These are phyloP conservation scores for Gossypium longicalyx DNA, from an alignment of 345 rosid genomes.

Conservation along the genomic window DNA sequence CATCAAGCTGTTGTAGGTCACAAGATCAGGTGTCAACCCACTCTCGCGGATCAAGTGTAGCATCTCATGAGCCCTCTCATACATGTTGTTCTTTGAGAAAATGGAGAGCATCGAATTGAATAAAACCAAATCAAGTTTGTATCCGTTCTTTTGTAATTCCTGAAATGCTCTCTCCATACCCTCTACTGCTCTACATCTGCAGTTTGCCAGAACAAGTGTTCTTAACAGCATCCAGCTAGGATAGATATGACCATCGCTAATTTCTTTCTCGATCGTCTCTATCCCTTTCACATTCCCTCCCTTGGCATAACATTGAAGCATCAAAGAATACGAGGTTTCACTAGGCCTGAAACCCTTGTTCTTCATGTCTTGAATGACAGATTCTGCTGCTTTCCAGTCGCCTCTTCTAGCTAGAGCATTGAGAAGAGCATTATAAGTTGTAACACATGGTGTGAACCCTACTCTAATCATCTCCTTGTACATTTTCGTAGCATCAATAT, in stretches of 20 bases:
- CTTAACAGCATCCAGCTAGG: conserved; percentile 95
- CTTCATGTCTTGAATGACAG: conserved; percentile 64
- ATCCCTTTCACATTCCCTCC: conserved; percentile 66
- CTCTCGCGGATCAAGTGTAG: conserved; percentile 45
- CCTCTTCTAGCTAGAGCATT: conserved; percentile 82
- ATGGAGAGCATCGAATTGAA: conserved; percentile 77
- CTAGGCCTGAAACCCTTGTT: conserved; percentile 71
- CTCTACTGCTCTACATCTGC: conserved; percentile 56
- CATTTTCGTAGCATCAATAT: conserved; percentile 62
- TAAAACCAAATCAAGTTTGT: conserved; percentile 76
- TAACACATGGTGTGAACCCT: conserved; percentile 70
- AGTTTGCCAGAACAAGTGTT: conserved; percentile 63
- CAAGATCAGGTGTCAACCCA: conserved; percentile 71
- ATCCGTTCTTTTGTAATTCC: conserved; percentile 53
- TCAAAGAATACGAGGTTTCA: conserved; percentile 68
- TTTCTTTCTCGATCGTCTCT: conserved; percentile 59
- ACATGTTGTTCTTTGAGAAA: conserved; percentile 61
- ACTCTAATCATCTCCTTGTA: conserved; percentile 67
- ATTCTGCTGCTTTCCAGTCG: conserved; percentile 74
- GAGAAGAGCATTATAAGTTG: conserved; percentile 82
- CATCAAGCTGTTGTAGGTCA: conserved; percentile 85
- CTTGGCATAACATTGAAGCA: conserved; percentile 77
- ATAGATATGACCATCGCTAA: conserved; percentile 56
- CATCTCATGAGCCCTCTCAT: conserved; percentile 50
- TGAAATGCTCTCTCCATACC: conserved; percentile 73